Evolutionary conservation across 208 protist species (phyloP), one percentile per base, ranked within the genome.

Genomic region (Leishmania gerbilli): DNA sequence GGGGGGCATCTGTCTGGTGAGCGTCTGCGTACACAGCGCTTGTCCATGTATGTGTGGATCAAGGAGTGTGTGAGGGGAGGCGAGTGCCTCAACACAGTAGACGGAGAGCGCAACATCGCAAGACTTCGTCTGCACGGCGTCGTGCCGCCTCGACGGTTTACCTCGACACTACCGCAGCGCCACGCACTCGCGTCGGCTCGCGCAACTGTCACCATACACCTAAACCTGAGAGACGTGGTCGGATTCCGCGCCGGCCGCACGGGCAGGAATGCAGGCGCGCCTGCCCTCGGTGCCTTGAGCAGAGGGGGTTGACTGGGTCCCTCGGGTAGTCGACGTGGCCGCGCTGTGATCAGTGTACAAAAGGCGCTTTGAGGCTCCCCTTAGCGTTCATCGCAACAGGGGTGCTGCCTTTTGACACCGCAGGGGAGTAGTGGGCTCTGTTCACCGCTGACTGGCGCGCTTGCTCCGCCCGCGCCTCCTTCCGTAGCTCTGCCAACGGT

Each of bases 391-490:
- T 3, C 6, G 27, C 47, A 45, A 2, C 11, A 45, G 31, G 31
- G 1, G 51, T 62, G 71, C 31, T 4, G 49, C 67, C 40, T 51
- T 80, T 31, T 19, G 0, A 42, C 17, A 56, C n/a, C 67, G 51
- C 53, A 53, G 67, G 24, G 13, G 77, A 15, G 67, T 40, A 65
- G n/a, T 2, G 4, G 17, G 45, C 4, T 31, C 64, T 34, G 37
- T 53, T 55, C 69, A 60, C n/a, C 45, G 40, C 74, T 2, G 60
- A 74, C 74, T 79, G 45, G 8, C 62, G 55, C 11, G 49, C 42
- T 49, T 76, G 56, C 42, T 47, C 80, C 51, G 49, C 80, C 64
- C 53, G 37, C 31, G 40, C 37, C 49, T 76, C 31, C 51, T 58
- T 49, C 3, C 74, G 77, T 51, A 71, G 7, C n/a, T 78, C 78